Base-by-base conservation (phyloP, 345 rosid genomes). In the Theobroma cacao region DNA sequence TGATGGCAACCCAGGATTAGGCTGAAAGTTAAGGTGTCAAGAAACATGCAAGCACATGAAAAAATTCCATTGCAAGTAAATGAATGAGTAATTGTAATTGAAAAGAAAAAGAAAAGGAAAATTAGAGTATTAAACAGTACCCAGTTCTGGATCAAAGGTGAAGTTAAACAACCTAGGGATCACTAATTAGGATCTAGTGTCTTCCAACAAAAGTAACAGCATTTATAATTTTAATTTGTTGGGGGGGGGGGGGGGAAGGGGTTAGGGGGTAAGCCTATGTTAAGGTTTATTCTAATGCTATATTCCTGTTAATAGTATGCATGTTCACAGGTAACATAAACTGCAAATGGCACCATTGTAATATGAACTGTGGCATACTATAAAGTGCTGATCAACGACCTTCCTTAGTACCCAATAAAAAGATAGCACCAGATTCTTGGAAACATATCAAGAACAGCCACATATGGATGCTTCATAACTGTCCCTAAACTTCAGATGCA, bases 1-100 rank as follows among this genome's bases (percentile, higher is more conserved):
- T 64, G 98, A 86, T 15, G 97, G 91, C 83, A 93, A 83, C 59
- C 98, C 95, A 14, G 93, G 82, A 82, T 86, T 91, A 61, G 94
- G 87, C 99, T 97, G 90, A 45, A 64, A 84, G 82, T 79, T 38
- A 41, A 74, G 33, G 77, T 13, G 60, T 31, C 67, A 87, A 67
- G 70, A 77, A 24, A 83, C 53, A 66, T 45, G 80, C 45, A 72
- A 64, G 50, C 5, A 79, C 65, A 79, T 76, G 77, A 84, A 77
- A 89, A 78, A 52, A 76, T 61, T 56, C 33, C 31, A 75, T 43
- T 52, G 40, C 43, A 52, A 50, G 61, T 36, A 6, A 30, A 18
- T 2, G 28, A 50, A 33, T 71, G 10, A 33, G 20, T 31, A 0
- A 52, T 10, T 30, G 17, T 71, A 34, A 31, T 5, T 50, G 75